phyloP scores from a whole-genome alignment of 2,329 filamentous ascomycete species.

The Aspergillus uvarum region DNA sequence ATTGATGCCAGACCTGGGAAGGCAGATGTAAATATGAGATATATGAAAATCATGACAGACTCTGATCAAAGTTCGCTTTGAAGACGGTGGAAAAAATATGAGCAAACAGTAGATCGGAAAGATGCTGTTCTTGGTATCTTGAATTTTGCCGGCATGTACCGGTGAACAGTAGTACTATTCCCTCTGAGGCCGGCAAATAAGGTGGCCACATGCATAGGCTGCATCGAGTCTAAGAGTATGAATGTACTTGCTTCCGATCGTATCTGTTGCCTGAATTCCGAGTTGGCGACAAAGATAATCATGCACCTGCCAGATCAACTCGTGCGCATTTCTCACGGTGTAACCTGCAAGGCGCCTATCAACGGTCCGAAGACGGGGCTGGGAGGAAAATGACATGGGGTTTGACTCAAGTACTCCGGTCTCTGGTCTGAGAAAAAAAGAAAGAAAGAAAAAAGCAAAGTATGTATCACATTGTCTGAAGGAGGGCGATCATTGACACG shows the following conservation, averaged over 20 bases:
- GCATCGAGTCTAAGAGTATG: neutral
- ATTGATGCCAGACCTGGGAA: neutral
- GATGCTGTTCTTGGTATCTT: neutral
- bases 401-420: neutral
- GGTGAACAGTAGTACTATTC: too few relatives aligned
- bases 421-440: neutral
- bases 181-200: too few relatives aligned
- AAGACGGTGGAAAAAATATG: constrained; percentile 4
- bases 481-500: neutral
- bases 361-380: neutral
- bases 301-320: constrained; percentile 20
- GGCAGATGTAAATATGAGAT: constrained; percentile 27
- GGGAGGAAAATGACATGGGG: neutral
- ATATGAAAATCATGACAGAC: constrained; percentile 1
- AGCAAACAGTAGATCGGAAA: neutral
- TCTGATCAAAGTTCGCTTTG: constrained; percentile 3
- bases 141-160: neutral
- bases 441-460: neutral
- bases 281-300: constrained; percentile 11
- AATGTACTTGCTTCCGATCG: neutral
- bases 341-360: constrained; percentile 19
- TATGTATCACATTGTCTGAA: neutral
- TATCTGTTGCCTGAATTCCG: neutral
- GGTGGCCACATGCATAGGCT: too few relatives aligned
- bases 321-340: constrained; percentile 18